A percentile compares a stretch with the other conserved stretches of the same genome.
Evolutionary conservation across 2,329 filamentous ascomycete species (phyloP).

Genomic region (Elsinoe arachidis): DNA sequence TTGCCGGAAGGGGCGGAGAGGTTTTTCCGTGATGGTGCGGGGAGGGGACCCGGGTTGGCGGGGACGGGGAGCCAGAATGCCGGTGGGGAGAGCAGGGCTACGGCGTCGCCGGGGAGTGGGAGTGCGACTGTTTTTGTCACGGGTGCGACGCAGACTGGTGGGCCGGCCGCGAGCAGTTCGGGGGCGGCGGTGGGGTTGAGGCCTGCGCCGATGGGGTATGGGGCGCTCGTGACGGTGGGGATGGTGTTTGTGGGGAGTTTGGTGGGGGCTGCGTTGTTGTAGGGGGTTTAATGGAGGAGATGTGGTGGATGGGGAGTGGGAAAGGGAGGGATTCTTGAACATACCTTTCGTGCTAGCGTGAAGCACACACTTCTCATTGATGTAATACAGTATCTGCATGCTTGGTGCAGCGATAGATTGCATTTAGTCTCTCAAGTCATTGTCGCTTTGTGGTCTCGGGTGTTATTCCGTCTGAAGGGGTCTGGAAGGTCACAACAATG

Average conservation of each 20-base stretch:
- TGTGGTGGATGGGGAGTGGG: not conserved
- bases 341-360: not conserved
- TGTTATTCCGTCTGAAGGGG: too few species aligned
- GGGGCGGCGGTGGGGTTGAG: not conserved
- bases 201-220: constrained; percentile 1
- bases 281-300: not conserved
- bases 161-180: not conserved
- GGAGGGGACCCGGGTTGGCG: constrained; percentile 46
- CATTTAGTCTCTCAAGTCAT: not conserved
- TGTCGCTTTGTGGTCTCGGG: too few species aligned
- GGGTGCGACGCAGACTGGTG: constrained; percentile 16
- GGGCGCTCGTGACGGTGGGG: not conserved
- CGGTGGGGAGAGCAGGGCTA: constrained; percentile 41
- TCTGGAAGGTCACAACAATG: not conserved
- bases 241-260: not conserved
- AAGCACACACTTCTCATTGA: not conserved
- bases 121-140: constrained; percentile 33
- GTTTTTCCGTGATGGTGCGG: constrained; percentile 51
- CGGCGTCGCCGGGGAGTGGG: constrained; percentile 44
- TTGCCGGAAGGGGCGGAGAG: constrained; percentile 47
- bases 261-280: constrained; percentile 7
- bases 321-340: constrained; percentile 1
- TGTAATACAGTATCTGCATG: not conserved
- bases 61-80: constrained; percentile 49
- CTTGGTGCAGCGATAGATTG: not conserved